phyloP scores from a whole-genome alignment of 345 rosid species.

The Hibiscus tridactylites region DNA sequence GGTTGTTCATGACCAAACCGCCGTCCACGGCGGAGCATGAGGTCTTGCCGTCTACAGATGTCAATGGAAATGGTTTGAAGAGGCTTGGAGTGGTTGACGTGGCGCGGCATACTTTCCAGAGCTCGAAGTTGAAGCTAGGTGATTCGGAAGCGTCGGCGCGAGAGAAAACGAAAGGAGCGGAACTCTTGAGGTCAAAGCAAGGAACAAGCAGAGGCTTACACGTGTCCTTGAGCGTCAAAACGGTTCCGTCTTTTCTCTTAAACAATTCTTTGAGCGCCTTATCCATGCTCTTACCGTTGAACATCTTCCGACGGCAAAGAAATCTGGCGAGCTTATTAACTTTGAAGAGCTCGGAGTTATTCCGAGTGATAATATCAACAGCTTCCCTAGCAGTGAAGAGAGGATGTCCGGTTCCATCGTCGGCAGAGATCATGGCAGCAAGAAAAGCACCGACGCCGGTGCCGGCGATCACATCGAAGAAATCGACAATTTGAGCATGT shows the following conservation, averaged over 20 bases:
- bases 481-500: slow-evolving; percentile 65
- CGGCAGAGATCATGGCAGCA: slow-evolving; percentile 63
- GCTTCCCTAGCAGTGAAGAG: slow-evolving; percentile 69
- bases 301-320: slow-evolving; percentile 37
- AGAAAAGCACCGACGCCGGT: slow-evolving; percentile 84
- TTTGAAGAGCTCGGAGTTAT: slow-evolving; percentile 56
- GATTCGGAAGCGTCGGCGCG: slow-evolving; percentile 94
- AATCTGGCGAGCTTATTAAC: slow-evolving; percentile 20
- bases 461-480: slow-evolving; percentile 79
- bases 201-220: slow-evolving; percentile 94
- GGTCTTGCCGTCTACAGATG: slow-evolving; percentile 80
- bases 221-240: slow-evolving; percentile 73
- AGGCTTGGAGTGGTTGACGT: slow-evolving; percentile 79
- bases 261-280: slow-evolving; percentile 51
- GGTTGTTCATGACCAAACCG: slow-evolving; percentile 94
- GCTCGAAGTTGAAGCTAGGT: slow-evolving; percentile 81
- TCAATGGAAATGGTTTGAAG: slow-evolving; percentile 62
- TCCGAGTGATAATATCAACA: slow-evolving; percentile 28
- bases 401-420: slow-evolving; percentile 69
- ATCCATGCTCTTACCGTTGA: slow-evolving; percentile 67
- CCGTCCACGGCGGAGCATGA: slow-evolving; percentile 79
- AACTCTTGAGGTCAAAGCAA: slow-evolving; percentile 83
- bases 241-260: slow-evolving; percentile 52
- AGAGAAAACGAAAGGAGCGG: slow-evolving; percentile 97
- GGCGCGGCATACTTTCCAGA: slow-evolving; percentile 89